These are phyloP conservation scores for Galium porrigens DNA, from an alignment of 305 asterid species.

Conservation along the genomic window DNA sequence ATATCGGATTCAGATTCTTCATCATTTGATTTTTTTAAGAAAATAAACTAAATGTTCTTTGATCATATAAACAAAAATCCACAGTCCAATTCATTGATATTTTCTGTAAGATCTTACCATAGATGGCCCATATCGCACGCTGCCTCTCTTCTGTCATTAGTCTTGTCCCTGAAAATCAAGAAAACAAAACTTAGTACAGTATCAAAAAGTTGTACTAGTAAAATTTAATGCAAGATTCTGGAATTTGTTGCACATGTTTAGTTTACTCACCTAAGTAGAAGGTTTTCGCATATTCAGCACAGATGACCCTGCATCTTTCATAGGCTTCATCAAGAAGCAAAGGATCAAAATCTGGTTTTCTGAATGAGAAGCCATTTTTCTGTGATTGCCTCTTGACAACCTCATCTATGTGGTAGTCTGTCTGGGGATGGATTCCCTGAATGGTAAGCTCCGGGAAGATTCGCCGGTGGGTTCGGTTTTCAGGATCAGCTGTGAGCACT, in stretches of 20 bases:
- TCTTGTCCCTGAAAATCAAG: slow-evolving; percentile 38
- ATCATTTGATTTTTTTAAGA: too few relatives aligned
- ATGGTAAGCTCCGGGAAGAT: slow-evolving; percentile 26
- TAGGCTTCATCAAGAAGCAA: slow-evolving; percentile 57
- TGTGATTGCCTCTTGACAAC: slow-evolving; percentile 41
- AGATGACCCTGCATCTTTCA: slow-evolving; percentile 47
- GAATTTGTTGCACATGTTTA: background rate
- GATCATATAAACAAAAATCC: too few relatives aligned
- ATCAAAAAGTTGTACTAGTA: background rate
- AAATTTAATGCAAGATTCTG: background rate
- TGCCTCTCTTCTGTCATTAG: slow-evolving; percentile 60
- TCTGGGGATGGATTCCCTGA: slow-evolving; percentile 26
- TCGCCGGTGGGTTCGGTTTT: slow-evolving; percentile 12
- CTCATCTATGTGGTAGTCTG: slow-evolving; percentile 34
- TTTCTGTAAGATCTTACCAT: slow-evolving; percentile 30
- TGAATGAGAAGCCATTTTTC: slow-evolving; percentile 7
- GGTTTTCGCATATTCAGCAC: slow-evolving; percentile 73
- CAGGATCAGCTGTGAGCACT: slow-evolving; percentile 32
- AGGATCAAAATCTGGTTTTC: slow-evolving; percentile 31
- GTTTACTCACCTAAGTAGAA: slow-evolving; percentile 47
- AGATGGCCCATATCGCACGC: slow-evolving; percentile 80
- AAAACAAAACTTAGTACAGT: background rate
- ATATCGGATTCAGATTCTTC: background rate
- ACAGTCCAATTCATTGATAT: background rate
- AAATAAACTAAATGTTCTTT: background rate